These are phyloP conservation scores for Stemphylium vesicarium DNA, from an alignment of 2,329 filamentous ascomycete genomes.

Conservation along the genomic window DNA sequence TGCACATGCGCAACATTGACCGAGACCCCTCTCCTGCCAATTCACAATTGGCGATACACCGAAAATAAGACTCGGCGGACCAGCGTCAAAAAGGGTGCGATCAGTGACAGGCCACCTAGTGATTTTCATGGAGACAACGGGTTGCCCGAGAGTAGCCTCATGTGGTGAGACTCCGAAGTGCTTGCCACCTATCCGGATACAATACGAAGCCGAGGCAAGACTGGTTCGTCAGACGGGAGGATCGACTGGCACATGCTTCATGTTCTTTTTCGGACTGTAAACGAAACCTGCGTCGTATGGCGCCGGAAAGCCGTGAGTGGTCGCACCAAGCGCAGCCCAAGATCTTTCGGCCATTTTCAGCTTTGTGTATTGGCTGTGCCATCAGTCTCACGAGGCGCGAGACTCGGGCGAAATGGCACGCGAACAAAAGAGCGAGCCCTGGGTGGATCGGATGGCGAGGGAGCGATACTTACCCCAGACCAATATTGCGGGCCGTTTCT, in stretches of 20 bases:
- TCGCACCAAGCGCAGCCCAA: constrained; percentile 10
- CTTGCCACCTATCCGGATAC: constrained; percentile 31
- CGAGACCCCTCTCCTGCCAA: constrained; percentile 22
- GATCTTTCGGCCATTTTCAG: constrained; percentile 5
- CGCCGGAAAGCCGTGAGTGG: constrained; percentile 20
- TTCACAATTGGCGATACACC: constrained; percentile 25
- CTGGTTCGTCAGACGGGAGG: constrained; percentile 6
- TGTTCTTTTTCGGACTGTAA: constrained; percentile 2
- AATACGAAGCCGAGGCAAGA: constrained; percentile 29
- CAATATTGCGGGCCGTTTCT: constrained; percentile 4
- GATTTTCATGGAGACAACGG: constrained; percentile 23
- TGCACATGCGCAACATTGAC: constrained; percentile 35
- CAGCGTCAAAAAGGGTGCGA: constrained; percentile 29
- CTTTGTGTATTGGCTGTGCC: constrained; percentile 14
- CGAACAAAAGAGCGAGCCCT: constrained; percentile 13
- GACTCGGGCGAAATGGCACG: constrained; percentile 12
- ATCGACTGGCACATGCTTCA: constrained; percentile 30
- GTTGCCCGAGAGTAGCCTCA: constrained; percentile 27
- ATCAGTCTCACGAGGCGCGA: constrained; percentile 11
- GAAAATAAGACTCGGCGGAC: constrained; percentile 22
- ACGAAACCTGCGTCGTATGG: constrained; percentile 8
- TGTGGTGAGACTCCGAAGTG: constrained; percentile 41
- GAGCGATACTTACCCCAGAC: constrained; percentile 13
- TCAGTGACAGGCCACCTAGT: constrained; percentile 31
- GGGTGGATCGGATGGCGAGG: constrained; percentile 11